These are phyloP conservation scores for Colletotrichum theobromicola DNA, from an alignment of 2,329 filamentous ascomycete species.

Conservation along the genomic window DNA sequence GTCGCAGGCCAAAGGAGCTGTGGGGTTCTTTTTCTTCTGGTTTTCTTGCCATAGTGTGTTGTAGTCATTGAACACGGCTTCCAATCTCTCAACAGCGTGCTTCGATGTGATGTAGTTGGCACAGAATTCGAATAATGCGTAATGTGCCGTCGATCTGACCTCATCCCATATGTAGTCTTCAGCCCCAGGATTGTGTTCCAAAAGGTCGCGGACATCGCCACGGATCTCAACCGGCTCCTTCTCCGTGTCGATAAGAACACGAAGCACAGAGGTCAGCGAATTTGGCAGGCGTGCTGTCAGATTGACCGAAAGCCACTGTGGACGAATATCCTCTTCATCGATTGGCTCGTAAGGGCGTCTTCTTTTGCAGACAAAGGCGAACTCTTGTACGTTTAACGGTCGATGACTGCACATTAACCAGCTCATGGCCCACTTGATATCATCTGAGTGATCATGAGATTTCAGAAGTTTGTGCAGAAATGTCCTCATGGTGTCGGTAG, in stretches of 20 bases:
- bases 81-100: background rate
- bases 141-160: background rate
- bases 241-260: background rate
- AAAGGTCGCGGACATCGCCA: background rate
- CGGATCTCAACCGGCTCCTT: background rate
- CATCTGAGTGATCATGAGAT: background rate
- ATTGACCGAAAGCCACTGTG: background rate
- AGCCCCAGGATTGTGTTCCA: background rate
- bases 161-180: background rate
- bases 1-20: background rate
- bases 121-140: background rate
- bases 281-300: background rate
- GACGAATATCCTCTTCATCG: background rate
- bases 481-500: background rate
- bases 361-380: background rate
- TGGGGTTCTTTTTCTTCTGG: background rate
- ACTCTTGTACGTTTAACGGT: background rate
- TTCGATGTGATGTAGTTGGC: background rate
- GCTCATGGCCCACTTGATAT: background rate
- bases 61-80: background rate
- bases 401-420: background rate
- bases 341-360: background rate
- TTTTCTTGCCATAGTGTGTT: background rate
- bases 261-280: background rate
- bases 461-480: background rate